phyloP scores from a whole-genome alignment of 225 moss, liverwort and hornwort species.

The Bryoerythrophyllum caledonicum region DNA sequence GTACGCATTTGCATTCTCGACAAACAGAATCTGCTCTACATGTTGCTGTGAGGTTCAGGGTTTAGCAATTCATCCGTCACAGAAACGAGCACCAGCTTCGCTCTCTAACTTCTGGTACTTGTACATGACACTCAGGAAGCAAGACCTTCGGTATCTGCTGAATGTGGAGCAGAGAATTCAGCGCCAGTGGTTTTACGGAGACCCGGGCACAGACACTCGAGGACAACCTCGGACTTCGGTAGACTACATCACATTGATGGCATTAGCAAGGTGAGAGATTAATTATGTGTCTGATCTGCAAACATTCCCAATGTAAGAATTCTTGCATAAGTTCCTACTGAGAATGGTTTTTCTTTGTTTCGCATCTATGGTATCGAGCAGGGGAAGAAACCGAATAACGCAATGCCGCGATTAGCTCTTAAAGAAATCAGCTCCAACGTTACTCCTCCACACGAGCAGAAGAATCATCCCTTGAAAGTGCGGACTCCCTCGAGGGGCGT shows the following conservation, averaged over 20 bases:
- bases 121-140: conserved; percentile 5
- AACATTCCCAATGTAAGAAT: background rate
- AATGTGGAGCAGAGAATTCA: conserved; percentile 10
- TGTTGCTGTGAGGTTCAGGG: background rate
- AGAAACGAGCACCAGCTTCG: background rate
- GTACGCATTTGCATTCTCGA: background rate
- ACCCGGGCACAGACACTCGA: conserved; percentile 14
- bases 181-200: background rate
- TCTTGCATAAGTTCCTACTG: background rate
- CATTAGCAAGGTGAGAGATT: conserved; percentile 12
- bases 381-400: conserved; percentile 1
- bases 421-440: conserved; percentile 23
- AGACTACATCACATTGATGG: background rate
- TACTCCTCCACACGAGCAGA: conserved; percentile 3
- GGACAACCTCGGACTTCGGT: conserved; percentile 18
- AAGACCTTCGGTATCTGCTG: background rate
- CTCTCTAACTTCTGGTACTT: background rate
- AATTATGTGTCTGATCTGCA: background rate
- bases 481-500: conserved; percentile 9
- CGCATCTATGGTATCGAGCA: conserved; percentile 6
- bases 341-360: background rate
- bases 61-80: background rate
- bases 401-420: conserved; percentile 14
- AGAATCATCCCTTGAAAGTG: conserved; percentile 18
- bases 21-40: background rate